phyloP scores from a whole-genome alignment of 495 filamentous ascomycete species.

The Aspergillus ellipticus region DNA sequence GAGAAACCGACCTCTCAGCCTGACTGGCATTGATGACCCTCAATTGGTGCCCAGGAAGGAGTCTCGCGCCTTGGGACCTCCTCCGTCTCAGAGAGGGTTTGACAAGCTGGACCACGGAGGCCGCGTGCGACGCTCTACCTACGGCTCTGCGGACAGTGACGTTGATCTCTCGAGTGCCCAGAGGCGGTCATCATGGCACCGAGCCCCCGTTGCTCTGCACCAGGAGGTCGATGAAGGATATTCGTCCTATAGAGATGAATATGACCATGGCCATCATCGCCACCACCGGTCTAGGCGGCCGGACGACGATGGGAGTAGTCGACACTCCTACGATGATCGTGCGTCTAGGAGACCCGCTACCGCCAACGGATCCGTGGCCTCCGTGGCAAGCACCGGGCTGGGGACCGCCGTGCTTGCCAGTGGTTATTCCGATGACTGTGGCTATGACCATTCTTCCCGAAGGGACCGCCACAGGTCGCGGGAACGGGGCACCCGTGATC shows the following conservation, averaged over 20 bases:
- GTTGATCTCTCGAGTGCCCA: slow-evolving; percentile 27
- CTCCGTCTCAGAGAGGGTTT: slow-evolving; percentile 59
- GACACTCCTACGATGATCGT: slow-evolving; percentile 30
- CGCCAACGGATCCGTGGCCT: slow-evolving; percentile 17
- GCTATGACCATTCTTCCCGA: slow-evolving; percentile 27
- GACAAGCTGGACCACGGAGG: slow-evolving; percentile 51
- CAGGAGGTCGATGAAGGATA: slow-evolving; percentile 42
- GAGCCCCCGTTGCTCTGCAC: slow-evolving; percentile 32
- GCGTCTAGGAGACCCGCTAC: slow-evolving; percentile 17
- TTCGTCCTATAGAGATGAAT: slow-evolving; percentile 26
- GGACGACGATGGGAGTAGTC: slow-evolving; percentile 19
- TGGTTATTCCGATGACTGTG: slow-evolving; percentile 36
- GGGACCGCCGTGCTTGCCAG: slow-evolving; percentile 40
- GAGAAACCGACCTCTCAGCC: slow-evolving; percentile 58
- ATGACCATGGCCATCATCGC: slow-evolving; percentile 21
- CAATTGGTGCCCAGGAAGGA: slow-evolving; percentile 43
- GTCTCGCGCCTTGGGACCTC: slow-evolving; percentile 47
- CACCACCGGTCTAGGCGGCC: slow-evolving; percentile 27
- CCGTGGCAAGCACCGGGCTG: slow-evolving; percentile 27
- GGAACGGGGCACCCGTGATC: slow-evolving; percentile 3
- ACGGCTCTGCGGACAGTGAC: slow-evolving; percentile 25
- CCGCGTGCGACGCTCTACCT: slow-evolving; percentile 28
- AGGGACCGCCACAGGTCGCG: slow-evolving; percentile 14
- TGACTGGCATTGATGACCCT: slow-evolving; percentile 58
- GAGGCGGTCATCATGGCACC: slow-evolving; percentile 28